phyloP scores from a whole-genome alignment of 2,329 filamentous ascomycete species.

The Ophiostoma montium region DNA sequence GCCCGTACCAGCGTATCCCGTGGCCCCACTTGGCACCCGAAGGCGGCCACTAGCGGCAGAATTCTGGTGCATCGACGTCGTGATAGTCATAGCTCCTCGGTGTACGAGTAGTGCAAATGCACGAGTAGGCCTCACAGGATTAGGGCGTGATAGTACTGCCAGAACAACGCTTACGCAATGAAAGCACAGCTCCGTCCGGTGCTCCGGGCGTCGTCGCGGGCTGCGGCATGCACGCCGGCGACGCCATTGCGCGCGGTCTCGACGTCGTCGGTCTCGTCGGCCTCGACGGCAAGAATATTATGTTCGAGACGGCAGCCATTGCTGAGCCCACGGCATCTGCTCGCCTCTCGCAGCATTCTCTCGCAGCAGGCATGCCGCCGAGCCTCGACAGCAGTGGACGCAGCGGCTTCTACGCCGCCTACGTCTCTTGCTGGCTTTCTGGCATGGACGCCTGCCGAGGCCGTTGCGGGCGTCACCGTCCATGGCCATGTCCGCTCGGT shows the following conservation, averaged over 20 bases:
- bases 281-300: not conserved
- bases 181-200: not conserved
- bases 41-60: not conserved
- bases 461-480: conserved; percentile 41
- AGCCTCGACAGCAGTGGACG: not conserved
- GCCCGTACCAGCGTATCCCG: too few relatives aligned
- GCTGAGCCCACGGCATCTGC: not conserved
- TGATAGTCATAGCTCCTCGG: not conserved
- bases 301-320: not conserved
- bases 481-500: conserved; percentile 75
- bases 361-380: not conserved
- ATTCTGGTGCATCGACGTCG: not conserved
- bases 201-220: not conserved
- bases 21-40: not conserved
- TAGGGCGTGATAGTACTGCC: too few relatives aligned
- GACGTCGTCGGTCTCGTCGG: too few relatives aligned
- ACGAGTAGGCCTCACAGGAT: not conserved
- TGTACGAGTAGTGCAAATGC: too few relatives aligned
- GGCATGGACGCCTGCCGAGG: conserved; percentile 31
- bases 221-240: not conserved
- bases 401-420: conserved; percentile 9
- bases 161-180: not conserved
- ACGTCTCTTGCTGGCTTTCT: conserved; percentile 41
- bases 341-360: not conserved
- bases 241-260: not conserved